Evolutionary conservation across 108 stramenopile species (phyloP), one percentile per base, ranked within the genome.

Genomic region (Ochromonas danica): DNA sequence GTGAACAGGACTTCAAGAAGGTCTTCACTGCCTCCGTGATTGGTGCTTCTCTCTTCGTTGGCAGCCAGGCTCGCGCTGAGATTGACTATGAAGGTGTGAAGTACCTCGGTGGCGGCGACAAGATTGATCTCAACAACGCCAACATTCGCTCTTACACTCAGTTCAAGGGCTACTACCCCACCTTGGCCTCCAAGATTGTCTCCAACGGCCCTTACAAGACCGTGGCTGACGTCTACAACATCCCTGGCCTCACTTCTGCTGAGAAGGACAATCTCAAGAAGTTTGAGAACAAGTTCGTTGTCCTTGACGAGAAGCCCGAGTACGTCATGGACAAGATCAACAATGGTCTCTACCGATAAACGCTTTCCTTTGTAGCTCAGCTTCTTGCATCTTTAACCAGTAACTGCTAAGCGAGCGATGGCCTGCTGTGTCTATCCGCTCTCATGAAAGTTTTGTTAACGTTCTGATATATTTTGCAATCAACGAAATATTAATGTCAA

Each of bases 231-330:
- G 51, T 97, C 62, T 97, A 95, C 94, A 94, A 81, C 88, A 94
- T 96, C 90, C 90, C 89, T 51, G 94, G 94, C 82, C 90, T 96
- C 70, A 84, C 91, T 40, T 85, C 83, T 2, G 85, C 81, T 62
- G 95, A 97, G 84, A 95, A 95, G 92, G 93, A 93, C 27, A 84
- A 94, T 62, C 87, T 96, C 86, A 97, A 97, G 94, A 95, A 95
- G 92, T 93, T 95, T 90, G 96, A 97, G 89, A 84, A 79, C 86
- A 90, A 88, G 82, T 94, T 97, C 89, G 87, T 90, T 36, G 87
- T 88, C 82, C 80, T 90, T 79, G 87, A 87, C 31, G 91, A 94
- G 61, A 43, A 78, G 80, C 75, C 83, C 36, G 81, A 81, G 85
- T 85, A 87, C 86, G 62, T 57, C 61, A 85, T 87, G 70, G 86